Base-by-base conservation (phyloP, 306 rosid species). In the Betula pendula region DNA sequence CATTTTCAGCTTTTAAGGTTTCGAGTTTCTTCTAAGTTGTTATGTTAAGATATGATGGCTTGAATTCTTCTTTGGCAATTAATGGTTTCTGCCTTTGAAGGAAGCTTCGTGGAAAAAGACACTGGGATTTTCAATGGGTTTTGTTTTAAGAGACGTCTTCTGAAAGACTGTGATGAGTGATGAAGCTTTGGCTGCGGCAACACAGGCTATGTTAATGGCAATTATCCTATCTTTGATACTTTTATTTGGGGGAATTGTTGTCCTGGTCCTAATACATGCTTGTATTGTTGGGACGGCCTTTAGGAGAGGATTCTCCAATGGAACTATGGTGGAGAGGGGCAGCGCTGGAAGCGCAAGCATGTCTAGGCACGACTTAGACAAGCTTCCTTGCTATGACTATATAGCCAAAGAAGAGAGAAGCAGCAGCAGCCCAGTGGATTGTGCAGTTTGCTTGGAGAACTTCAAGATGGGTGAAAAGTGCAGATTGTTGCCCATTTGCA, bases 401-500 rank as follows among this genome's bases (percentile, higher is more conserved):
- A 75, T 38, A 62, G 85, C 81, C 6, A 66, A 74, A 55, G 90
- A 82, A 58, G 70, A 53, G 17, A 72, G 40, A 71, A 75, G 83
- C 47, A 83, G 88, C 73, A 75, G 83, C 47, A 83, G 88, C 73
- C 77, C 87, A 11, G 78, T 78, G 79, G 84, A 83, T 10, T 91
- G 94, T 77, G 92, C 87, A n/a, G 87, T 91, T 75, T 91, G 97
- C 68, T 87, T 91, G 84, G 93, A 89, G 79, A 83, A 16, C 73
- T 84, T 87, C 51, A 77, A 31, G 73, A 77, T 77, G 19, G 92
- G 96, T 6, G 93, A 87, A 22, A 89, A 83, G 81, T 89, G 94
- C 72, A 84, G 93, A 60, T 51, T 83, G 66, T 81, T 89, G 74
- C 96, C 92, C 1, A 19, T 73, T 11, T 87, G 92, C 68, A 86